Conservation (phyloP, 2,329 filamentous ascomycete species). For the Monosporascus ibericus region DNA sequence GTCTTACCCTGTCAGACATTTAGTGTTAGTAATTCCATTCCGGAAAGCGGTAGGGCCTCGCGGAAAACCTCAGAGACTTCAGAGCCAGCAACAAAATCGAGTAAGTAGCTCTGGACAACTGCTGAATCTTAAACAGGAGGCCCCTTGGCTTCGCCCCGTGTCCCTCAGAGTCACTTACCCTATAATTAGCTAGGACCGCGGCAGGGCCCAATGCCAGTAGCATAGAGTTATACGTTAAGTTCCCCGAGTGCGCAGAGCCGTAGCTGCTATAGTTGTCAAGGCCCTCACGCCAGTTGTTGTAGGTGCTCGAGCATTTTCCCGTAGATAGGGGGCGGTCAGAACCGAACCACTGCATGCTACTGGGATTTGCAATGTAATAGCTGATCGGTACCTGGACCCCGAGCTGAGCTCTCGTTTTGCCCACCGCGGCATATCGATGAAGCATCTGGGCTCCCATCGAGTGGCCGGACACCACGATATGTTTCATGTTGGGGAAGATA, state of each 20-base stretch:
- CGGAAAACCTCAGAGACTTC: too few species aligned
- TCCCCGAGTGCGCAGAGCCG: background rate
- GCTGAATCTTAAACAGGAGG: too few species aligned
- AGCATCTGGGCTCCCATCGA: constrained; percentile 5
- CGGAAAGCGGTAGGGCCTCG: too few species aligned
- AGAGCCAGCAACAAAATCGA: too few species aligned
- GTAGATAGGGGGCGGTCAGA: constrained; percentile 1
- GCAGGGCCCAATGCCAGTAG: background rate
- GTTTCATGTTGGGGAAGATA: constrained; percentile 3
- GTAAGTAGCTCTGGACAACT: too few species aligned
- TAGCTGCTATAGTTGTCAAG: constrained; percentile 1
- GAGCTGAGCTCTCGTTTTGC: constrained; percentile 2
- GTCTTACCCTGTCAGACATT: background rate
- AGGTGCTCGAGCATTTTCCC: constrained; percentile 1
- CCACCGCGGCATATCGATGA: constrained; percentile 2
- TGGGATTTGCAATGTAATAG: constrained; percentile 3
- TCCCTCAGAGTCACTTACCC: background rate
- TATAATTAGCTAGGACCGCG: constrained; percentile 2
- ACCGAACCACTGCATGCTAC: constrained; percentile 1
- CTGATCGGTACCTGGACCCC: constrained; percentile 1
- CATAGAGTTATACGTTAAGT: constrained; percentile 1
- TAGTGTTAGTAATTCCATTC: background rate
- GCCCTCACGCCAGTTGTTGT: constrained; percentile 3
- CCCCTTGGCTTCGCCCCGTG: too few species aligned
- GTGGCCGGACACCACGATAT: constrained; percentile 3